Percentiles rank a stretch among this genome's conserved stretches.
phyloP scores from a whole-genome alignment of 805 yeast species.

The Candida easanensis region DNA sequence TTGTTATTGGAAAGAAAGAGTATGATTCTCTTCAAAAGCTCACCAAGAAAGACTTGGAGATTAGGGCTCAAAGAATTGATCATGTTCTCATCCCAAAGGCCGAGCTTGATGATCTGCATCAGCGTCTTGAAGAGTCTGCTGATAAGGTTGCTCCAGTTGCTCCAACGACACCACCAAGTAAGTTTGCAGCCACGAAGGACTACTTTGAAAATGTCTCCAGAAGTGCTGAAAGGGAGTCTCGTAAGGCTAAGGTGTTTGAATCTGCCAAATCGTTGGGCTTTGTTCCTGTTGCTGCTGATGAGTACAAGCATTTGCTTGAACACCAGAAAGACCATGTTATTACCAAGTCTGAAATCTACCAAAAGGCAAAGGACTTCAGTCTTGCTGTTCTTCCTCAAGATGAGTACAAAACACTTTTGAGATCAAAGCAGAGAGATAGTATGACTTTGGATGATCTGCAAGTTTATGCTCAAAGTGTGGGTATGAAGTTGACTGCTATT shows the following conservation, averaged over 20 bases:
- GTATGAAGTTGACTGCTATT: constrained; percentile 33
- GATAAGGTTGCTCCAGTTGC: neutral
- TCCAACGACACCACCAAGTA: constrained; percentile 24
- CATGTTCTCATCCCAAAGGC: constrained; percentile 28
- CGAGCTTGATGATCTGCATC: constrained; percentile 12
- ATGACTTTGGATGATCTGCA: constrained; percentile 31
- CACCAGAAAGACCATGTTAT: constrained; percentile 29
- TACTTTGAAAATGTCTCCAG: constrained; percentile 33
- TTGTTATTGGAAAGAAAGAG: constrained; percentile 24
- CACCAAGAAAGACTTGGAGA: constrained; percentile 29
- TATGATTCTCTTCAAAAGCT: constrained; percentile 26
- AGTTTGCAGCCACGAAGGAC: constrained; percentile 33
- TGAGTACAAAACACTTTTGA: constrained; percentile 38
- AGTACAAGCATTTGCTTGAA: constrained; percentile 31
- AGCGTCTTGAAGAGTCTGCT: neutral
- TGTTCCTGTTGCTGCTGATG: constrained; percentile 33
- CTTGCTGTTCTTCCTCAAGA: constrained; percentile 43
- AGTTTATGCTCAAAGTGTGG: constrained; percentile 33
- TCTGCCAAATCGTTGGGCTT: constrained; percentile 34
- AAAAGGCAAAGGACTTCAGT: constrained; percentile 39
- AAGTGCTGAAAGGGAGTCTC: constrained; percentile 25
- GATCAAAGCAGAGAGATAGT: constrained; percentile 25
- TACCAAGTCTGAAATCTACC: constrained; percentile 33
- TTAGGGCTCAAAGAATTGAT: constrained; percentile 29
- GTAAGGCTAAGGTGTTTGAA: constrained; percentile 29